Base-by-base conservation (phyloP, 768 basidiomycete species). In the Tylopilus cervinicoccineus region DNA sequence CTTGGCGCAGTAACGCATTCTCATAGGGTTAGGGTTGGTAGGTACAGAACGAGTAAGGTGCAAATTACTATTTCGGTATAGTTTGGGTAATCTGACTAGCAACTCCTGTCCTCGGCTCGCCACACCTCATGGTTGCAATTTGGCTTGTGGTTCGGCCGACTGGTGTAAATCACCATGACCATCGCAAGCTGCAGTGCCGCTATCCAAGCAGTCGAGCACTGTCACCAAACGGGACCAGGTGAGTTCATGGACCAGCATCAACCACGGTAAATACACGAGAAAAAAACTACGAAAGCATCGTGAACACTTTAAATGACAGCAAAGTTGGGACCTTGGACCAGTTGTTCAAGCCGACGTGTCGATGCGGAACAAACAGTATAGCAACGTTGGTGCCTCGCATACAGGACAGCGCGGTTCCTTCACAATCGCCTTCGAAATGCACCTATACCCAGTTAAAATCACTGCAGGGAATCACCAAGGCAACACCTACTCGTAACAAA, bases 361-460 rank as follows among this genome's bases (percentile, higher is more conserved):
- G 8, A 83, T 65, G 38, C 71, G 69, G 65, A 82, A 80, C 19
- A 82, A 60, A 56, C 78, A 81, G 54, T 83, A 81, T 41, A 81
- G 55, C 37, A 81, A 57, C 1, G 75, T 76, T 2, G 80, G 75
- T 1, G 72, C 71, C 31, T 69, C 66, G 53, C 81, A 83, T 0
- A 76, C 72, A 1, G 81, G 80, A 55, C 81, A 83, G 20, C 66
- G 63, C 2, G 75, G 63, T 0, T 72, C 69, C 50, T 72, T 69
- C 43, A 78, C 69, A 20, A 82, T 68, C 34, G 70, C 71, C 22
- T 73, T 64, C 5, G 75, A 73, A 46, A 83, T 82, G 53, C 81
- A 82, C 32, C 80, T 83, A 56, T 4, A 32, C 7, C 49, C 40
- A 11, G 27, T 47, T 54, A 17, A 55, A 43, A 41, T 24, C 13